Percentiles rank a stretch among this genome's conserved stretches.
phyloP scores from a whole-genome alignment of 306 rosid genomes.

The Canavalia ensiformis region DNA sequence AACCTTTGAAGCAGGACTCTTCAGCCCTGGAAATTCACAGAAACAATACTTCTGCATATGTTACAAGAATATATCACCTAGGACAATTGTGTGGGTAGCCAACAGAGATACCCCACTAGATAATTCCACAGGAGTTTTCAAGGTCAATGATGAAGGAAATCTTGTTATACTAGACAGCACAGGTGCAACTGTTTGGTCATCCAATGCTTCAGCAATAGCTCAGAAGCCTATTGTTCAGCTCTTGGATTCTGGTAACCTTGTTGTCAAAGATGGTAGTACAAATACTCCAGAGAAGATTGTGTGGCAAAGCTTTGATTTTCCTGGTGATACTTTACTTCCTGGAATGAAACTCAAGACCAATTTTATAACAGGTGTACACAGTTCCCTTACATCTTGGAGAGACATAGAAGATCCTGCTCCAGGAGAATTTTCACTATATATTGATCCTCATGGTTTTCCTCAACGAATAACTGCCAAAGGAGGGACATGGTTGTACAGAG shows the following conservation, averaged over 20 bases:
- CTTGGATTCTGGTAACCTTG: conserved; percentile 29
- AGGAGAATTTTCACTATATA: conserved; percentile 19
- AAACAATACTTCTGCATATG: conserved; percentile 11
- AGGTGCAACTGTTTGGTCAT: conserved; percentile 14
- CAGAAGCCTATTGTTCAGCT: conserved; percentile 18
- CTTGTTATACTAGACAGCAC: not conserved
- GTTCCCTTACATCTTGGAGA: conserved; percentile 26
- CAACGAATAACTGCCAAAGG: conserved; percentile 16
- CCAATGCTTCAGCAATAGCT: conserved; percentile 20
- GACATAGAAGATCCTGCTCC: conserved; percentile 8
- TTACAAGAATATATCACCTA: conserved; percentile 25
- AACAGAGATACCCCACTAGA: conserved; percentile 25
- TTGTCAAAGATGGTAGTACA: conserved; percentile 15
- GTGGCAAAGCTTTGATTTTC: conserved; percentile 34
- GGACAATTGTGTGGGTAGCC: conserved; percentile 22
- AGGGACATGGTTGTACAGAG: conserved; percentile 22
- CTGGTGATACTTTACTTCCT: conserved; percentile 30
- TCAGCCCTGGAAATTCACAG: not conserved
- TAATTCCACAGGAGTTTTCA: conserved; percentile 25
- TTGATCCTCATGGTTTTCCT: conserved; percentile 30
- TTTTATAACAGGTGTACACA: not conserved
- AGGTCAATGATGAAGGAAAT: not conserved
- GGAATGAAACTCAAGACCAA: conserved; percentile 10
- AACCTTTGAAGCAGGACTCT: conserved; percentile 27
- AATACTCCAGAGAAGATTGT: not conserved